A percentile compares a stretch with the other conserved stretches of the same genome.
phyloP scores from a whole-genome alignment of 257 asterid species.

The Lantana camara region DNA sequence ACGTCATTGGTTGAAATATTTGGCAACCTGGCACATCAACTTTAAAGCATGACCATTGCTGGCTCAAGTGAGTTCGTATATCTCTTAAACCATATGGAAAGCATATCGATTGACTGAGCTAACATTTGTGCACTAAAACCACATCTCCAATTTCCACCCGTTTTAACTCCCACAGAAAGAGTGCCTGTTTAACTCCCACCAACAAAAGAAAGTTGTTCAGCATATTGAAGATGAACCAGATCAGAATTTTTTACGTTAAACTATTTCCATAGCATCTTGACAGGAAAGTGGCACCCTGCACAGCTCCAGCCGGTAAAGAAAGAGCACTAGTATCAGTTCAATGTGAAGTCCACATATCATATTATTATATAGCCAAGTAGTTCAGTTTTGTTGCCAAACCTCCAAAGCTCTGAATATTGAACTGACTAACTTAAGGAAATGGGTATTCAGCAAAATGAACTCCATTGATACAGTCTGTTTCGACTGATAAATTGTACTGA shows the following conservation, averaged over 20 bases:
- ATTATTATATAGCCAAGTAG: slow-evolving; percentile 16
- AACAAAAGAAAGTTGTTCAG: slow-evolving; percentile 17
- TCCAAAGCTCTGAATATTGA: slow-evolving; percentile 13
- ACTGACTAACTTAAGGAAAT: slow-evolving; percentile 14
- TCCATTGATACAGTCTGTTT: slow-evolving; percentile 15
- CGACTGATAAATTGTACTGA: slow-evolving; percentile 17
- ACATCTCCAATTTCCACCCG: too few species aligned
- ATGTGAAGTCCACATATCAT: neutral
- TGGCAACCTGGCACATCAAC: neutral
- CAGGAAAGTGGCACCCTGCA: slow-evolving; percentile 7
- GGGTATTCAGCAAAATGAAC: neutral
- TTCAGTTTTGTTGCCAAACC: slow-evolving; percentile 32
- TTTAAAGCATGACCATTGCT: neutral
- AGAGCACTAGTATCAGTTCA: slow-evolving; percentile 3
- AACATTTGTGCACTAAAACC: neutral
- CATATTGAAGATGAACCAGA: slow-evolving; percentile 12
- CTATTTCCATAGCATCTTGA: slow-evolving; percentile 4
- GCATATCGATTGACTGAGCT: slow-evolving; percentile 4
- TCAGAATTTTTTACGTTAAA: neutral
- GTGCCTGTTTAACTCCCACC: too few species aligned
- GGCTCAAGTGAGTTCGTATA: too few species aligned
- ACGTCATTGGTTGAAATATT: neutral
- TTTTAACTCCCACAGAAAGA: too few species aligned
- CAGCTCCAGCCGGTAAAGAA: slow-evolving; percentile 13
- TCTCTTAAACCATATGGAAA: too few species aligned